Evolutionary conservation across 371 early-diverging fungal species (phyloP).

Genomic region (Sporodiniella umbellata): DNA sequence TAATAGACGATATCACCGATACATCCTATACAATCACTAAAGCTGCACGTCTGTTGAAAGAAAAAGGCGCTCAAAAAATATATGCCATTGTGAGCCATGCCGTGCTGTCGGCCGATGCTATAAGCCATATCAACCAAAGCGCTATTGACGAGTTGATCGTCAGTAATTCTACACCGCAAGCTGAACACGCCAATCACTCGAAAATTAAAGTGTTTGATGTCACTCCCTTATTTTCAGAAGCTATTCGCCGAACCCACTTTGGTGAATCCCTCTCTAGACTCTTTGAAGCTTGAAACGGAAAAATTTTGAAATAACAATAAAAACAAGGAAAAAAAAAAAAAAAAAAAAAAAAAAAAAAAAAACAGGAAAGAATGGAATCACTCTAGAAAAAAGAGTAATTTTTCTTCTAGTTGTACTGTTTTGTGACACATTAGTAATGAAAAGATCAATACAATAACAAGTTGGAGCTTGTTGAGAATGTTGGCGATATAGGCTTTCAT

Average conservation of each 20-base stretch:
- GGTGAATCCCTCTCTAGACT: slow-evolving; percentile 75
- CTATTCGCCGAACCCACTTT: slow-evolving; percentile 92
- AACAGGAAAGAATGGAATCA: no score
- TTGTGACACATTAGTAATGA: no score
- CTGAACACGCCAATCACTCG: slow-evolving; percentile 64
- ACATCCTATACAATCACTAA: slow-evolving; percentile 88
- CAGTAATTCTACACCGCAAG: slow-evolving; percentile 89
- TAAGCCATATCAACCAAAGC: slow-evolving; percentile 74
- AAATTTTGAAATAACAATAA: no score
- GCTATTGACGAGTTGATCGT: slow-evolving; percentile 77
- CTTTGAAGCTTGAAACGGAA: not conserved
- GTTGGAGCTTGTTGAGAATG: no score
- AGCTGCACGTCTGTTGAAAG: slow-evolving; percentile 83
- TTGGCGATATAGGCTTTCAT: no score
- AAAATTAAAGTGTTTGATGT: slow-evolving; percentile 84
- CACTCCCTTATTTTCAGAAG: slow-evolving; percentile 88
- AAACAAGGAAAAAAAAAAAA: no score
- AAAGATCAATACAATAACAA: no score
- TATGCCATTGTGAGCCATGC: slow-evolving; percentile 92
- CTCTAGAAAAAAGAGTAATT: no score
- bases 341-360: no score
- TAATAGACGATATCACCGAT: slow-evolving; percentile 96
- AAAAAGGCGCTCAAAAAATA: slow-evolving; percentile 84
- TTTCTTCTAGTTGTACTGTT: no score
- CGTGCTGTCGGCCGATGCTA: slow-evolving; percentile 83